Base-by-base conservation (phyloP, 176 grass and related monocot species). In the Olyra latifolia region DNA sequence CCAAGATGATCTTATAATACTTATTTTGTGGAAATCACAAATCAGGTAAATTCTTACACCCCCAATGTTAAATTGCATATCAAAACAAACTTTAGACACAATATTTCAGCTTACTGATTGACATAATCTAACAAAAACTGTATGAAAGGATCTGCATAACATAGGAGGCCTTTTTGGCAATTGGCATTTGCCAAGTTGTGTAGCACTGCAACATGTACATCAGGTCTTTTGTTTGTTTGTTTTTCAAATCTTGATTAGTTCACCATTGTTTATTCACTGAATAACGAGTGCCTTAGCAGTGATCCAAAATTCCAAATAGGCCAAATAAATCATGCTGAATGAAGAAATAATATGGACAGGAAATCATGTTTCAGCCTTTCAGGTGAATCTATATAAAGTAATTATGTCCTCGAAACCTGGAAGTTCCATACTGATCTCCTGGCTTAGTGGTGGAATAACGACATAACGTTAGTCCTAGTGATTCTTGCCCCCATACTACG, bases 361-460 rank as follows among this genome's bases (percentile, higher is more conserved):
- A 50, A 56, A 22, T 22, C 30, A 40, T 7, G 11, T 24, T 75
- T 75, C 20, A 56, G 35, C 32, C 16, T 24, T 75, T 75, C 20
- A 56, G 35, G 52, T 16, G n/a, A 75, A 58, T 75, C 24, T 42
- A n/a, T 9, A 35, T 35, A 35, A 6, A 3, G 47, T 74, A 74
- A 19, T 39, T 83, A 54, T 66, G 9, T 53, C 47, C n/a, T 52
- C 45, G 17, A 42, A 48, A 62, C n/a, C 48, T 52, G n/a, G 5
- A 82, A 17, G 30, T 13, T 42, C 16, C 58, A 66, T 83, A 14
- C 17, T 57, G 5, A 9, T 69, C 9, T 69, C 5, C 41, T 48
- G n/a, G 62, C 23, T 52, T 10, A 30, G 46, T 42, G 17, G 77
- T 62, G 56, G 43, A 78, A 78, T 85, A 66, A 53, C 41, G 55